phyloP scores from a whole-genome alignment of 371 early-diverging fungal genomes.

The Smittium culicis region DNA sequence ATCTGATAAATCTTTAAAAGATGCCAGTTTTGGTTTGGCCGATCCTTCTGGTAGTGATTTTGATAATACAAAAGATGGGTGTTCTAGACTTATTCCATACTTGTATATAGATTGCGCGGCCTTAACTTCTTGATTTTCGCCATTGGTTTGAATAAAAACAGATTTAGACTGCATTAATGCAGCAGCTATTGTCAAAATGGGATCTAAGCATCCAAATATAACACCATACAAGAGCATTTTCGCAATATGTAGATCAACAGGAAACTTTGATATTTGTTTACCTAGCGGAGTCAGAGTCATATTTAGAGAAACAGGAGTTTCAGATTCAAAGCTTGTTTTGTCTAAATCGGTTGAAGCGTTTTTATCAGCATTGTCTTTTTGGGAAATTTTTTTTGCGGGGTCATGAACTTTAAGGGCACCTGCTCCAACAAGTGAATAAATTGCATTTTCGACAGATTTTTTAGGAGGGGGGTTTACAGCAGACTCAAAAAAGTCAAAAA shows the following conservation, averaged over 20 bases:
- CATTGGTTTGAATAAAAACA: slow-evolving; percentile 50
- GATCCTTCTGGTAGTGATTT: slow-evolving; percentile 27
- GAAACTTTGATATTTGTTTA: slow-evolving; percentile 68
- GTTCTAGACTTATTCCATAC: slow-evolving; percentile 1
- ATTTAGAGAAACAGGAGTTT: neutral
- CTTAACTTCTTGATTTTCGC: slow-evolving; percentile 39
- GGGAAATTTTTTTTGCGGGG: neutral
- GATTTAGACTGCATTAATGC: slow-evolving; percentile 8
- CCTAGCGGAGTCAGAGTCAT: slow-evolving; percentile 74
- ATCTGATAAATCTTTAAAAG: neutral
- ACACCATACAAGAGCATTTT: slow-evolving; percentile 74
- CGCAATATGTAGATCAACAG: slow-evolving; percentile 77
- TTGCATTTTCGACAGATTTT: slow-evolving; percentile 51
- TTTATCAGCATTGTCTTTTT: too few relatives aligned
- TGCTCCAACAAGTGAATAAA: slow-evolving; percentile 42
- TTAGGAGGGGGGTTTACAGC: slow-evolving; percentile 61
- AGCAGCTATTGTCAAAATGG: slow-evolving; percentile 66
- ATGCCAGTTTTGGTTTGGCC: slow-evolving; percentile 8
- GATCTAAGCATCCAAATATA: slow-evolving; percentile 66
- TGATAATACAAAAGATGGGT: neutral
- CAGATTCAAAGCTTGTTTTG: neutral
- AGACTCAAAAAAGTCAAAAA: slow-evolving; percentile 43
- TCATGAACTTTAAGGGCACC: slow-evolving; percentile 23
- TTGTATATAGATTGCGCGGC: slow-evolving; percentile 36
- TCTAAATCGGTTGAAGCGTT: too few relatives aligned